Conservation (phyloP, 139 green algal species). For the Closterium sp. region DNA sequence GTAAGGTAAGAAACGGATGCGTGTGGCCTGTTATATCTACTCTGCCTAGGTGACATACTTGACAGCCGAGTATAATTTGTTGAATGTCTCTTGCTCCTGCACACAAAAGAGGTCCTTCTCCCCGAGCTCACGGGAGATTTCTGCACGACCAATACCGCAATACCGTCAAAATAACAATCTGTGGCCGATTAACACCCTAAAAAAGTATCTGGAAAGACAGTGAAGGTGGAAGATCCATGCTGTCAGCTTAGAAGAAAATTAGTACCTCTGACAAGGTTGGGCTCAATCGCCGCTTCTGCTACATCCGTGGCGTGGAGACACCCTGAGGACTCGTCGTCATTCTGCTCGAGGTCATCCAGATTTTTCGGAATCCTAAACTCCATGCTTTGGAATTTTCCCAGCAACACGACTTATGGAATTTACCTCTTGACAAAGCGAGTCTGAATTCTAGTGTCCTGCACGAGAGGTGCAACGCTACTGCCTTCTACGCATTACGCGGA, state of each 20-base stretch:
- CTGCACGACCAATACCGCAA: constrained; percentile 3
- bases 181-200: no score
- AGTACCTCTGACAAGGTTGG: neutral
- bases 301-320: neutral
- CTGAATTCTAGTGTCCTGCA: neutral
- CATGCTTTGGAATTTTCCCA: neutral
- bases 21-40: no score
- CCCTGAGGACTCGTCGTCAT: neutral
- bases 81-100: constrained; percentile 32
- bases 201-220: no score
- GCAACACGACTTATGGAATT: neutral
- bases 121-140: constrained; percentile 20
- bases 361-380: constrained; percentile 15
- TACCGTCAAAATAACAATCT: neutral
- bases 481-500: neutral
- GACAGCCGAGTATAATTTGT: constrained; percentile 22
- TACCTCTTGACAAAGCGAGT: neutral
- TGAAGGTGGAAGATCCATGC: no score
- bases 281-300: neutral
- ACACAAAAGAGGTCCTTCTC: constrained; percentile 29
- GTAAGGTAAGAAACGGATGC: no score
- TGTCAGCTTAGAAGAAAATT: neutral
- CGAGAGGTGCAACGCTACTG: neutral
- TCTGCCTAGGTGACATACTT: constrained; percentile 5
- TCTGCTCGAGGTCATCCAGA: constrained; percentile 8